Conservation (phyloP, 2,329 filamentous ascomycete species). For the Colletotrichum sublineola region DNA sequence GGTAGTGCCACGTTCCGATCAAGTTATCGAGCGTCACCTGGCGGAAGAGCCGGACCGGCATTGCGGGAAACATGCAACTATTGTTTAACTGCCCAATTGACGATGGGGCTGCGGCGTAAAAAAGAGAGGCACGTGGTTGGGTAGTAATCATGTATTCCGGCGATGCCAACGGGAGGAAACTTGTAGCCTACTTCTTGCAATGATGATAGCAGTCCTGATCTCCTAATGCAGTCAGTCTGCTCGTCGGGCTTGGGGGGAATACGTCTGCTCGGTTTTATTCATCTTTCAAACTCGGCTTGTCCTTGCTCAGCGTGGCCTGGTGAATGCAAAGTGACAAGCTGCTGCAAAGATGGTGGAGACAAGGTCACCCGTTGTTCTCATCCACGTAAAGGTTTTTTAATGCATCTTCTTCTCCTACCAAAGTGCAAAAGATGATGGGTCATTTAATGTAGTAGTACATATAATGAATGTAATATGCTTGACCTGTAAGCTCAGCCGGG, state of each 20-base stretch:
- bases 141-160: neutral
- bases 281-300: neutral
- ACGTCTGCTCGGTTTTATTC: neutral
- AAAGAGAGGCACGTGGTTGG: neutral
- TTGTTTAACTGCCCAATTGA: neutral
- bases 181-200: constrained; percentile 6
- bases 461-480: no score
- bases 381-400: no score
- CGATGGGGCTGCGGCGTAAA: no score
- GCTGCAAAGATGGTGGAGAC: neutral
- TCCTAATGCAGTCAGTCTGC: neutral
- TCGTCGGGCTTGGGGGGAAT: neutral
- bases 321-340: neutral
- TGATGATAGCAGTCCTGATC: neutral
- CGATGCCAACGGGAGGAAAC: no score
- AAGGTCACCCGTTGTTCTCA: neutral
- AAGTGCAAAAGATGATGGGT: neutral
- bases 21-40: neutral
- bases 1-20: neutral
- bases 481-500: no score
- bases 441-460: no score
- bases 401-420: neutral
- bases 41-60: neutral
- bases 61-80: no score
- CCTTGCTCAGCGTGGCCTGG: neutral